Base-by-base conservation (phyloP, 495 filamentous ascomycete species). In the Penicillium longicatenatum region DNA sequence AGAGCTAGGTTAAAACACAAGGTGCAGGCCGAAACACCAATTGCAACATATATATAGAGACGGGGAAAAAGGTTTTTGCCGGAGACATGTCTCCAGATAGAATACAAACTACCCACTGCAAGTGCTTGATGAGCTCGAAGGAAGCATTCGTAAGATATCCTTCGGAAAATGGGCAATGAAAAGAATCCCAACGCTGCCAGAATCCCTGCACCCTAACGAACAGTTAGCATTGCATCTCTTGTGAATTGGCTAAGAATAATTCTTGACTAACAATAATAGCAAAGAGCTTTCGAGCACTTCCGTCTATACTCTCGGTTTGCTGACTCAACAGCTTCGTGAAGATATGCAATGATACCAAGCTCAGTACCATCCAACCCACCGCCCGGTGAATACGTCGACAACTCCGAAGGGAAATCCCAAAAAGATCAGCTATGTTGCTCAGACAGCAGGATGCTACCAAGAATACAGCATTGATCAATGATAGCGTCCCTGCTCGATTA, bases 91-190 rank as follows among this genome's bases (percentile, higher is more conserved):
- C 45, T 54, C 69, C 50, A 75, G 9, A 57, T 67, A 4, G 57
- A 46, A 55, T 70, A 73, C 16, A 68, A 21, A 61, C 61, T 64
- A 22, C 66, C 35, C 9, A 48, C 54, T 2, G 70, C 52, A 17
- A 72, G 58, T 20, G 47, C 52, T 61, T 76, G 60, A 58, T 78
- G 60, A 31, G 22, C 58, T 24, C 62, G 60, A 43, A 76, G 61
- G 45, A 78, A 78, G 46, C 73, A 54, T 52, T 75, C 60, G 42
- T 73, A 76, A 4, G 62, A 69, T 24, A 26, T 57, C 33, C 44
- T 52, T 9, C 64, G 59, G 59, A 76, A 20, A 17, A 17, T 60
- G 54, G 53, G 58, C 22, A 64, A 35, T 2, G 61, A 66, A 55
- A 70, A 49, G 6, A 73, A 35, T n/a, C 46, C 42, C 37, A 71